Percentiles rank a stretch among this genome's conserved stretches.
Conservation (phyloP, 164 flowering plant genomes). For the Warburgia ugandensis region DNA sequence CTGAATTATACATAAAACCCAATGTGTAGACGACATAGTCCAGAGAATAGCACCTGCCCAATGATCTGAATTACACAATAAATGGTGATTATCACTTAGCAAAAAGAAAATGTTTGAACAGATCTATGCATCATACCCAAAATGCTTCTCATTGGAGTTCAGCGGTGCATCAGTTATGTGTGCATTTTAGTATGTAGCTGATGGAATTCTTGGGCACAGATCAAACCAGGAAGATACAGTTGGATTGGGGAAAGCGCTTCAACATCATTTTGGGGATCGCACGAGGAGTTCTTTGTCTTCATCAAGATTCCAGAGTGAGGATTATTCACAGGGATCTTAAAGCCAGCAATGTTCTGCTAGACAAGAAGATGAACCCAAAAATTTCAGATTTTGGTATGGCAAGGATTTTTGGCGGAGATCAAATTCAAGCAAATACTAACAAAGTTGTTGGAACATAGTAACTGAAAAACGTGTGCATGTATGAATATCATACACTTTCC, state of each 20-base stretch:
- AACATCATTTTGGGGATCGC: slow-evolving; percentile 35
- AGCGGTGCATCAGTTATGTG: neutral
- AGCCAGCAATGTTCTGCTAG: slow-evolving; percentile 46
- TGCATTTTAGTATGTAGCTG: neutral
- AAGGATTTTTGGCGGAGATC: slow-evolving; percentile 25
- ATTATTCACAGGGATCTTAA: slow-evolving; percentile 59
- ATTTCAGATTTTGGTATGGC: slow-evolving; percentile 52
- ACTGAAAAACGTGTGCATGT: too few relatives aligned
- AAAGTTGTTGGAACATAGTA: slow-evolving; percentile 35
- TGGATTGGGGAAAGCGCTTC: slow-evolving; percentile 22
- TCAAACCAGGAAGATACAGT: neutral
- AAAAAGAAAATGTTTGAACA: too few relatives aligned
- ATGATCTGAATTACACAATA: too few relatives aligned
- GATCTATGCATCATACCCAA: too few relatives aligned
- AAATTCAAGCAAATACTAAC: slow-evolving; percentile 18
- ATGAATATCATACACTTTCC: too few relatives aligned
- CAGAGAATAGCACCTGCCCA: too few relatives aligned
- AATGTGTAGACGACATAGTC: too few relatives aligned
- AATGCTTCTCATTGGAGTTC: too few relatives aligned
- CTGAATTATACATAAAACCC: too few relatives aligned
- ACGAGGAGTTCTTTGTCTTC: slow-evolving; percentile 52
- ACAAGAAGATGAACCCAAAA: slow-evolving; percentile 37
- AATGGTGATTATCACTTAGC: too few relatives aligned
- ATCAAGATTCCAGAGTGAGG: slow-evolving; percentile 41
- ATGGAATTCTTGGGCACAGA: too few relatives aligned